A percentile compares a stretch with the other conserved stretches of the same genome.
Conservation (phyloP, 2,329 filamentous ascomycete genomes). For the Colletotrichum kahawae region DNA sequence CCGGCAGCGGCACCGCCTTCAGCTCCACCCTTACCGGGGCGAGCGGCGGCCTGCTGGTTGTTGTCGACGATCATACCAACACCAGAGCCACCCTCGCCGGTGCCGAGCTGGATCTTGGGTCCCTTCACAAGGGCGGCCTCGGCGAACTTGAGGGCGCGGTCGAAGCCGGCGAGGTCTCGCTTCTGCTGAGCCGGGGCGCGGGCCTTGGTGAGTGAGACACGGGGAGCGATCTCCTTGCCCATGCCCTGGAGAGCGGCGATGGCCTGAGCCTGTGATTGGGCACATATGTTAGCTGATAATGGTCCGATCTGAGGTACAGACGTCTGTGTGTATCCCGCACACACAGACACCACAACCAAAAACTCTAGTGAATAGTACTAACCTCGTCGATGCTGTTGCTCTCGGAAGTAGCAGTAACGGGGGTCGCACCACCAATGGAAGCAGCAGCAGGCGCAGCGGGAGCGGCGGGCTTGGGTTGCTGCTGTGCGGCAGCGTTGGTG, state of each 20-base stretch:
- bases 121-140: constrained; percentile 42
- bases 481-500: constrained; percentile 11
- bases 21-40: background rate
- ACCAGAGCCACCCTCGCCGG: constrained; percentile 25
- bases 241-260: constrained; percentile 51
- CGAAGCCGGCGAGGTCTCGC: constrained; percentile 44
- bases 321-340: constrained; percentile 31
- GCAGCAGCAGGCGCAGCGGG: constrained; percentile 18
- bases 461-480: constrained; percentile 23
- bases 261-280: constrained; percentile 37
- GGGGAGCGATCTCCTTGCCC: constrained; percentile 54
- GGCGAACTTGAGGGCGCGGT: constrained; percentile 43
- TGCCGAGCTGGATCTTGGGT: constrained; percentile 44
- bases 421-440: background rate
- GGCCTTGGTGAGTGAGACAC: constrained; percentile 28
- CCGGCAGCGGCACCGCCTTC: constrained; percentile 2
- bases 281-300: background rate
- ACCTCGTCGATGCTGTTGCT: constrained; percentile 17
- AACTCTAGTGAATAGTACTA: constrained; percentile 26
- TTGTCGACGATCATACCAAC: constrained; percentile 45
- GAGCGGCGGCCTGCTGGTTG: constrained; percentile 32
- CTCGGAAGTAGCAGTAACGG: background rate
- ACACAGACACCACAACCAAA: constrained; percentile 31
- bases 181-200: constrained; percentile 30
- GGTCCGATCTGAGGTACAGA: background rate